Base-by-base conservation (phyloP, 2,329 filamentous ascomycete species). In the Tolypocladium cylindrosporum region DNA sequence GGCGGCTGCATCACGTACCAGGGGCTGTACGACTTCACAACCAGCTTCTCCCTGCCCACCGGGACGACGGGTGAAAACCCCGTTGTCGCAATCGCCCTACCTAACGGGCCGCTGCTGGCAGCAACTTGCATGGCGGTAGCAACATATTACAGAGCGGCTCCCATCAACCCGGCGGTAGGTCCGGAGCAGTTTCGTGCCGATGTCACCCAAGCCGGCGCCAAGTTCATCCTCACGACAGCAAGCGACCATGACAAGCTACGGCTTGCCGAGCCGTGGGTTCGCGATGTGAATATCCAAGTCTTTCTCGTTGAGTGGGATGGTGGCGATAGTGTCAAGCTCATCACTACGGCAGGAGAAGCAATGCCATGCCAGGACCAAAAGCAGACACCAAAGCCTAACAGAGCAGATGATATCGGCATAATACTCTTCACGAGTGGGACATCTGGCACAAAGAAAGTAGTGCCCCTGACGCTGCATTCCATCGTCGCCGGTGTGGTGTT, bases 361-460 rank as follows among this genome's bases (percentile, higher is more conserved):
- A 21, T 68, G 5, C 42, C 55, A 8, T 19, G 43, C 7, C 8
- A 41, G 9, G 14, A 56, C 8, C 57, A 55, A n/a, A 31, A 43
- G 16, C 59, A 63, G 16, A 58, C 59, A 10, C 67, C 73, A 5
- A 82, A 59, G 11, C 67, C 74, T 4, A 83, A 81, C 62, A 61
- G 63, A 4, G 69, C 73, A 2, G 72, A 79, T 43, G 79, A 83
- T 59, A 73, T 77, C 27, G 74, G 73, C 4, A 72, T 84, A 55
- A 72, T 83, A 52, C 72, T 84, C 1, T 83, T 83, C 64, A 84
- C 81, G 0, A 82, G 78, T 59, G 81, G 81, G 21, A 84, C 81
- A 0, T 81, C 77, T 21, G 81, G 81, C 2, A 81, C 74, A n/a
- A 83, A 82, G 67, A 84, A 84, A 66, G 71, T 83, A 3, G 81